phyloP scores from a whole-genome alignment of 2,329 filamentous ascomycete genomes.

The Hypoxylon sp. region DNA sequence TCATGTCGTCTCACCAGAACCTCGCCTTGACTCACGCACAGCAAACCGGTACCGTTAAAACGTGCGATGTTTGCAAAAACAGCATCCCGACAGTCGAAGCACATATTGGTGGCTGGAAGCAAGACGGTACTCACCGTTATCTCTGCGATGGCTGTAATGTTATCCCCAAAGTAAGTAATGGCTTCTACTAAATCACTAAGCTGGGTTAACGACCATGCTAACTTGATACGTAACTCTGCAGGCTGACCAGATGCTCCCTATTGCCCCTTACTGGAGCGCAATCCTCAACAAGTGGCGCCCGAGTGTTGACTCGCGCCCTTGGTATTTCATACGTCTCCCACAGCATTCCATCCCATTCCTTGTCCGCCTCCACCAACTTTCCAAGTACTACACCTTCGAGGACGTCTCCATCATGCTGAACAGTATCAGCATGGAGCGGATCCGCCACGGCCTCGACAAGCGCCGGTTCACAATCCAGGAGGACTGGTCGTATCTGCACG shows the following conservation, averaged over 20 bases:
- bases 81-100: background rate
- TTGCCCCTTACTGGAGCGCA: background rate
- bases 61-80: background rate
- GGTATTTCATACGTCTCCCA: background rate
- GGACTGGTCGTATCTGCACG: background rate
- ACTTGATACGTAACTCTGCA: background rate
- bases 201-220: background rate
- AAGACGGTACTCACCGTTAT: too few species aligned
- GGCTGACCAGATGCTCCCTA: background rate
- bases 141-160: background rate
- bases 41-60: background rate
- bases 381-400: conserved; percentile 2
- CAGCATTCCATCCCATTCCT: background rate
- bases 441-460: conserved; percentile 17
- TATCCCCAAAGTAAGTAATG: conserved; percentile 1
- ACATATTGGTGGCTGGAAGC: background rate
- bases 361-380: background rate
- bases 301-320: background rate
- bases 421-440: conserved; percentile 12
- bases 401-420: conserved; percentile 11
- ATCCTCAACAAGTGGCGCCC: conserved; percentile 1
- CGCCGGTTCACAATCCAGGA: background rate
- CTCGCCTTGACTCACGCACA: too few species aligned
- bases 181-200: background rate
- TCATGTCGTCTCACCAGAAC: background rate